Conservation (phyloP, 805 yeast species). For the Debaryomyces hansenii region DNA sequence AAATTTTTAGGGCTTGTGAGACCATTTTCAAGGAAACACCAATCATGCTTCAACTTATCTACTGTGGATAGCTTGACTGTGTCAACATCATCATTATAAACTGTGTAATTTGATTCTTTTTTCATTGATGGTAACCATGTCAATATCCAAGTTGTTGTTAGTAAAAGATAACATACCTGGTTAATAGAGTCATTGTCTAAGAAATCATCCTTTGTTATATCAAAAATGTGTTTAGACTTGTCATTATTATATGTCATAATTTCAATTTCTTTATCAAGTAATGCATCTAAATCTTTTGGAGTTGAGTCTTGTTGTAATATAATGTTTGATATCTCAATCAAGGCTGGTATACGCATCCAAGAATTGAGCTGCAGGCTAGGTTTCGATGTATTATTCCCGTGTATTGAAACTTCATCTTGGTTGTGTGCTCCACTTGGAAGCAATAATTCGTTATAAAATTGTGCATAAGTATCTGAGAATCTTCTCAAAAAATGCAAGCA, state of each 20-base stretch:
- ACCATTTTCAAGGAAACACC: constrained; percentile 44
- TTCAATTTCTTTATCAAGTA: constrained; percentile 24
- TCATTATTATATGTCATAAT: constrained; percentile 24
- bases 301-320: constrained; percentile 14
- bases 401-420: constrained; percentile 21
- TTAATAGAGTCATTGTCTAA: constrained; percentile 54
- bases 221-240: constrained; percentile 19
- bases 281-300: constrained; percentile 8
- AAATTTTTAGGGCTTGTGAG: constrained; percentile 15
- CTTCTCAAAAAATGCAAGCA: constrained; percentile 39
- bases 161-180: constrained; percentile 51
- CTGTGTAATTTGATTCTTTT: constrained; percentile 36
- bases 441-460: constrained; percentile 38
- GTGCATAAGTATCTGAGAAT: constrained; percentile 32
- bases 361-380: constrained; percentile 26
- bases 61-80: constrained; percentile 19
- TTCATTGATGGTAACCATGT: constrained; percentile 60
- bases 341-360: constrained; percentile 34
- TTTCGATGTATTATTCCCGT: constrained; percentile 9
- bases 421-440: constrained; percentile 1
- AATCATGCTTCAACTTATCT: constrained; percentile 38
- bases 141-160: constrained; percentile 56
- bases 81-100: constrained; percentile 16
- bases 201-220: constrained; percentile 48
- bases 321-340: constrained; percentile 22